Conservation (phyloP, 257 asterid species). For the Nyctanthes arbortristis region DNA sequence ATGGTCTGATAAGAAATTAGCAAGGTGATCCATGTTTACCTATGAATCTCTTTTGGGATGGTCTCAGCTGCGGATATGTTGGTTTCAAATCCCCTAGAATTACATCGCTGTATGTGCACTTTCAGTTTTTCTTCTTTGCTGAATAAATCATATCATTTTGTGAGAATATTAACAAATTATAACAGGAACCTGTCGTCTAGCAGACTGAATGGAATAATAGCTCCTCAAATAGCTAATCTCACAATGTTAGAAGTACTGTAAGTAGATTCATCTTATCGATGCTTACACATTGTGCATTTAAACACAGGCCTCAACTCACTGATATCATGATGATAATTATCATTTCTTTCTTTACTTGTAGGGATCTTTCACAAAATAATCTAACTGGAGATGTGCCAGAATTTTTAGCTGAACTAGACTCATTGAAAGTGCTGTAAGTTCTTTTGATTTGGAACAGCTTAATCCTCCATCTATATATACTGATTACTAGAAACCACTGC, state of each 20-base stretch:
- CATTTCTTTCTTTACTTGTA: background rate
- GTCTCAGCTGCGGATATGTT: constrained; percentile 20
- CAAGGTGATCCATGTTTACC: constrained; percentile 37
- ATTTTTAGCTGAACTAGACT: constrained; percentile 10
- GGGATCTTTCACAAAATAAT: constrained; percentile 25
- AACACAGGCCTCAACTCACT: no score
- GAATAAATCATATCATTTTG: no score
- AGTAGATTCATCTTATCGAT: background rate
- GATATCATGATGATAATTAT: no score
- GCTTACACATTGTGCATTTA: no score
- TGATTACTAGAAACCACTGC: background rate
- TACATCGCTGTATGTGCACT: constrained; percentile 8
- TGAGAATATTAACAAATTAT: background rate
- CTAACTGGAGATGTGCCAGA: constrained; percentile 17
- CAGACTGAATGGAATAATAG: constrained; percentile 10
- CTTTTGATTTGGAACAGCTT: no score
- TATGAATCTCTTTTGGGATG: constrained; percentile 15
- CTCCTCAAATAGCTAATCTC: constrained; percentile 11
- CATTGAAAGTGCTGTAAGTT: constrained; percentile 25
- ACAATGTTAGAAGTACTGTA: constrained; percentile 14
- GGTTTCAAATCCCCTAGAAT: background rate
- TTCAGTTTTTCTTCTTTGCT: background rate
- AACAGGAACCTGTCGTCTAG: constrained; percentile 25
- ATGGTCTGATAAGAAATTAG: constrained; percentile 22
- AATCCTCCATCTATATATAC: no score